Evolutionary conservation across 306 rosid genomes (phyloP).

Genomic region (Nissolia schottii): DNA sequence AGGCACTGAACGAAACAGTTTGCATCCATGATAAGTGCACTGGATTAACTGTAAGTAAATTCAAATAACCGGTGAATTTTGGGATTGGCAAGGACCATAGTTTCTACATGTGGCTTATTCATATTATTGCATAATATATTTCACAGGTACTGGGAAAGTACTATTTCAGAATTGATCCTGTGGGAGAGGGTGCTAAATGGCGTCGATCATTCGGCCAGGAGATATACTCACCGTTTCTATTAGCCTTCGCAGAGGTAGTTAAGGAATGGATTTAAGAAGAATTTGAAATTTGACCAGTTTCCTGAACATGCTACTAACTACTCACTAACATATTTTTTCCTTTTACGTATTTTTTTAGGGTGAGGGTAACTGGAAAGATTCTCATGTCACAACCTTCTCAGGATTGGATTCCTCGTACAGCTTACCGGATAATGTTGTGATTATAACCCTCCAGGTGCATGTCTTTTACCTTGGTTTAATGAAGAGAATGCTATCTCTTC

Average conservation of each 20-base stretch:
- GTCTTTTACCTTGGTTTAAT: neutral
- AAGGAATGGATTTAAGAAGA: constrained; percentile 18
- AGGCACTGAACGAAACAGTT: constrained; percentile 83
- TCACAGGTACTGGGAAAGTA: constrained; percentile 72
- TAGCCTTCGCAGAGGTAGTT: constrained; percentile 80
- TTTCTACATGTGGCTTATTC: constrained; percentile 6
- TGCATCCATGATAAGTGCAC: constrained; percentile 56
- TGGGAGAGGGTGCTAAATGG: constrained; percentile 93
- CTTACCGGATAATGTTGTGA: constrained; percentile 69
- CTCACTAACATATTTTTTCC: neutral
- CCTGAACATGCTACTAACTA: neutral
- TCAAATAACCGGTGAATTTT: neutral
- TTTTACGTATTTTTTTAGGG: constrained; percentile 34
- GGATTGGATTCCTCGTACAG: constrained; percentile 56
- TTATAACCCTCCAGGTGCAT: constrained; percentile 70
- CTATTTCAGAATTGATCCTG: constrained; percentile 75
- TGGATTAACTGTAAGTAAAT: constrained; percentile 73
- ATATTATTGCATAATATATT: neutral
- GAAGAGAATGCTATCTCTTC: neutral
- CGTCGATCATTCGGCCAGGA: constrained; percentile 92
- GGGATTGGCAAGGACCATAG: neutral
- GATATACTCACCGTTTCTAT: constrained; percentile 79
- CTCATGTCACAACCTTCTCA: constrained; percentile 53
- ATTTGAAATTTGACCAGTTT: neutral
- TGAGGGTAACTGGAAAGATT: constrained; percentile 52